A percentile compares a stretch with the other conserved stretches of the same genome.
phyloP scores from a whole-genome alignment of 169 alveolate genomes.

The Plasmodium blacklocki region DNA sequence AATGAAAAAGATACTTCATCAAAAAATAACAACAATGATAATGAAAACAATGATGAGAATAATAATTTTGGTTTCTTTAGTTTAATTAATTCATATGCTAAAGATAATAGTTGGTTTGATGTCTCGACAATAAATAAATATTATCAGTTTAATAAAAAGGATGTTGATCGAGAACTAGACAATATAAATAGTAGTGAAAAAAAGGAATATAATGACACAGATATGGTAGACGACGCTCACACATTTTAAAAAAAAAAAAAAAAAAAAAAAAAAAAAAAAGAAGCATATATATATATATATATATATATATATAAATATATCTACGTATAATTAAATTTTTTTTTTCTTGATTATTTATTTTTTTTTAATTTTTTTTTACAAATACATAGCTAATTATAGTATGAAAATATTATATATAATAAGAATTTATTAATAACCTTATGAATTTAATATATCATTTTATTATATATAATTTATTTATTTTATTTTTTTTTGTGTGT shows the following conservation, averaged over 20 bases:
- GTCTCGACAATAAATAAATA: constrained; percentile 59
- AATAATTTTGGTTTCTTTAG: constrained; percentile 33
- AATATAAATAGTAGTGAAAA: constrained; percentile 21
- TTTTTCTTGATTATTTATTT: background rate
- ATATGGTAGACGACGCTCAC: constrained; percentile 1
- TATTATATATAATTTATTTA: too few species aligned
- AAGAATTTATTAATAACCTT: too few species aligned
- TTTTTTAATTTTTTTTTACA: background rate
- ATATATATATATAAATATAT: constrained; percentile 9
- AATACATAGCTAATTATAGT: too few species aligned
- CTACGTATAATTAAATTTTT: background rate
- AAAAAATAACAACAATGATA: too few species aligned
- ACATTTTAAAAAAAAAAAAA: background rate
- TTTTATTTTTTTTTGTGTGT: too few species aligned
- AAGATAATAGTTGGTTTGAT: constrained; percentile 75
- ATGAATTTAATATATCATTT: too few species aligned
- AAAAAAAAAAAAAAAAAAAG: background rate
- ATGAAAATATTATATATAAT: too few species aligned
- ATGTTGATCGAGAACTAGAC: constrained; percentile 34
- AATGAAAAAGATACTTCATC: constrained; percentile 1
- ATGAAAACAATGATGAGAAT: constrained; percentile 1
- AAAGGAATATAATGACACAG: background rate
- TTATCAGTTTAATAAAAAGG: constrained; percentile 42
- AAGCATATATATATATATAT: background rate
- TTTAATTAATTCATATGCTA: constrained; percentile 61